phyloP scores from a whole-genome alignment of 768 basidiomycete species.

The Asterophora parasitica region DNA sequence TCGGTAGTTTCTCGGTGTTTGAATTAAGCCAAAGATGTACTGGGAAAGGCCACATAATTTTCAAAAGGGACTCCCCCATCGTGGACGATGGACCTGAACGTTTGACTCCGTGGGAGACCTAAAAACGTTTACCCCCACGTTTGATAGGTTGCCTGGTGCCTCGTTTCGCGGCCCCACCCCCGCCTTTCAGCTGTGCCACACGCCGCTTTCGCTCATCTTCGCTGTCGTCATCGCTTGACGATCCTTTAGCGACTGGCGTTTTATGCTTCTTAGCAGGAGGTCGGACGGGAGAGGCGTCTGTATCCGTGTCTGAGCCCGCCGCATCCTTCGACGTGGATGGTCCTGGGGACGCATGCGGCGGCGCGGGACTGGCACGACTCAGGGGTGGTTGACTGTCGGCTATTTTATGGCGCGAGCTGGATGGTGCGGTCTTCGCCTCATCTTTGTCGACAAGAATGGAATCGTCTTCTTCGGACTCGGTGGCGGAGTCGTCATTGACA shows the following conservation, averaged over 20 bases:
- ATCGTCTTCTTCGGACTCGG: slow-evolving; percentile 39
- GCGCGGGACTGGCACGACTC: slow-evolving; percentile 6
- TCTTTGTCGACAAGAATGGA: slow-evolving; percentile 17
- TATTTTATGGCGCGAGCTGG: background rate
- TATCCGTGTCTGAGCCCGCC: slow-evolving; percentile 28
- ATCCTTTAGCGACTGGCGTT: slow-evolving; percentile 22
- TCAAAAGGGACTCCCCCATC: too few species aligned
- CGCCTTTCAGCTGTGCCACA: slow-evolving; percentile 36
- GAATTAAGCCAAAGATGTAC: too few species aligned
- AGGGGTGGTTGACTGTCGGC: background rate
- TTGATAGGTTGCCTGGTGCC: slow-evolving; percentile 71
- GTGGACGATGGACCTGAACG: background rate
- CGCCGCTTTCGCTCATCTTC: slow-evolving; percentile 46
- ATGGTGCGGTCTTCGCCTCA: background rate
- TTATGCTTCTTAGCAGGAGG: slow-evolving; percentile 47
- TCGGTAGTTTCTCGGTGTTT: too few species aligned
- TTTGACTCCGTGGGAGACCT: slow-evolving; percentile 17
- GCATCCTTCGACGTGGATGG: slow-evolving; percentile 14
- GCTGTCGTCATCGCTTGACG: slow-evolving; percentile 54
- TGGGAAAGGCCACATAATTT: too few species aligned
- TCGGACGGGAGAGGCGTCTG: slow-evolving; percentile 49
- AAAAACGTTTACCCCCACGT: slow-evolving; percentile 73
- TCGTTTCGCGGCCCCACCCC: slow-evolving; percentile 31
- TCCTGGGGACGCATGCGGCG: slow-evolving; percentile 12
- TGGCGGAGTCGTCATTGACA: slow-evolving; percentile 38